Evolutionary conservation across 768 basidiomycete genomes (phyloP).

Genomic region (Leccinum subgranulosum): DNA sequence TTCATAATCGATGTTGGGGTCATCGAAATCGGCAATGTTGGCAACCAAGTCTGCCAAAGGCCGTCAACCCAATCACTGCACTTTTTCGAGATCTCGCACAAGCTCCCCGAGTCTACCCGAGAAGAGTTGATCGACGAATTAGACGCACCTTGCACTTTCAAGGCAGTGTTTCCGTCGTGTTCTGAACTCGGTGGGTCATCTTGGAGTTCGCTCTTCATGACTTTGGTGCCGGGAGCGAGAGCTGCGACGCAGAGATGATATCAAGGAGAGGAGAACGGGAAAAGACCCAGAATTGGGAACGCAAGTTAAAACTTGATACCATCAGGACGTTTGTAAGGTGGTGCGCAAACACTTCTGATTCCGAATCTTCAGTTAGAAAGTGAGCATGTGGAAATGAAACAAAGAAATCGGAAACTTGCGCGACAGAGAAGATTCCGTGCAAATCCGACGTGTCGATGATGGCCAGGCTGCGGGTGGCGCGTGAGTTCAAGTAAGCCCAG

Average conservation of each 20-base stretch:
- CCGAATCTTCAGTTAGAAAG: neutral
- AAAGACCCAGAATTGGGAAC: neutral
- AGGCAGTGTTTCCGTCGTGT: constrained; percentile 11
- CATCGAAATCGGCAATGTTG: constrained; percentile 27
- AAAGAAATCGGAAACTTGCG: neutral
- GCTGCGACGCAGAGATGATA: neutral
- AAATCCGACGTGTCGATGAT: neutral
- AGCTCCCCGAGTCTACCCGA: neutral
- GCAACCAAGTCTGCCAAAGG: neutral
- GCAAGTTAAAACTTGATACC: neutral
- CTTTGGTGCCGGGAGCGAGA: neutral
- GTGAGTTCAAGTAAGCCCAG: neutral
- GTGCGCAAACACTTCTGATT: neutral
- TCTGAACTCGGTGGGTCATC: neutral
- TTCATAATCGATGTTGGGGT: constrained; percentile 35
- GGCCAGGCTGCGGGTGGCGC: neutral
- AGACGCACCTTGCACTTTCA: constrained; percentile 3
- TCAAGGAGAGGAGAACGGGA: neutral
- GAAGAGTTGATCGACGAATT: too few relatives aligned
- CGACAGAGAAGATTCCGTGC: too few relatives aligned
- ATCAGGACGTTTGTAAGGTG: neutral
- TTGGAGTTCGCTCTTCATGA: constrained; percentile 13
- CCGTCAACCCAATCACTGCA: neutral
- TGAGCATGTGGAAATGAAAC: neutral
- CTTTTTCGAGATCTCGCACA: neutral